Evolutionary conservation across 2,329 filamentous ascomycete genomes (phyloP).

Genomic region (Botrytis aclada): DNA sequence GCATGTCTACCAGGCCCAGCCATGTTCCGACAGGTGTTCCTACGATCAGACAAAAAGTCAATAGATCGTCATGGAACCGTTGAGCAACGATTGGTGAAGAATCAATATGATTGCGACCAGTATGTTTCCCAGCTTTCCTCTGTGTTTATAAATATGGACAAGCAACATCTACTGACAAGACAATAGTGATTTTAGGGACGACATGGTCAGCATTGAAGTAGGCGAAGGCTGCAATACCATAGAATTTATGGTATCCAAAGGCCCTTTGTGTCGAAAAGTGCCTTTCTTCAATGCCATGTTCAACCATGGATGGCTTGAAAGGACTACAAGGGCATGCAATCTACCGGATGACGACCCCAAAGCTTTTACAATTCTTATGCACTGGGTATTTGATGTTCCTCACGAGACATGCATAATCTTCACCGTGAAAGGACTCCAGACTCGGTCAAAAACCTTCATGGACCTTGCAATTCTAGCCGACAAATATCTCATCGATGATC

Average conservation of each 20-base stretch:
- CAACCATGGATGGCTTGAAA: neutral
- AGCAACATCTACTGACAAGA: neutral
- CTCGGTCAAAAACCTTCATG: neutral
- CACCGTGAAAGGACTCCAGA: neutral
- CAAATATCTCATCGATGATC: neutral
- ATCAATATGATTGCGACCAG: too few species aligned
- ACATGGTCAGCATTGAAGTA: neutral
- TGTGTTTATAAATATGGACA: neutral
- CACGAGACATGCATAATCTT: neutral
- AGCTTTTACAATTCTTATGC: neutral
- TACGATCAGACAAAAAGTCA: neutral
- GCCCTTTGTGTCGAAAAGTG: neutral
- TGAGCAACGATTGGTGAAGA: too few species aligned
- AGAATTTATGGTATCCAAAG: neutral
- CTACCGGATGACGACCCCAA: neutral
- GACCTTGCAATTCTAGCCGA: neutral
- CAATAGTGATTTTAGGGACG: neutral
- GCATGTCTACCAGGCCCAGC: neutral
- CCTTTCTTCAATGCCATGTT: neutral
- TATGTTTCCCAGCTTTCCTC: neutral
- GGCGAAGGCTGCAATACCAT: neutral
- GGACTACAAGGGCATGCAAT: neutral
- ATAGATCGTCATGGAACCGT: accelerated
- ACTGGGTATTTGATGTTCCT: neutral
- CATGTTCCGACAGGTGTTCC: neutral